Base-by-base conservation (phyloP, 495 filamentous ascomycete species). In the Lasiosphaeria ovina region DNA sequence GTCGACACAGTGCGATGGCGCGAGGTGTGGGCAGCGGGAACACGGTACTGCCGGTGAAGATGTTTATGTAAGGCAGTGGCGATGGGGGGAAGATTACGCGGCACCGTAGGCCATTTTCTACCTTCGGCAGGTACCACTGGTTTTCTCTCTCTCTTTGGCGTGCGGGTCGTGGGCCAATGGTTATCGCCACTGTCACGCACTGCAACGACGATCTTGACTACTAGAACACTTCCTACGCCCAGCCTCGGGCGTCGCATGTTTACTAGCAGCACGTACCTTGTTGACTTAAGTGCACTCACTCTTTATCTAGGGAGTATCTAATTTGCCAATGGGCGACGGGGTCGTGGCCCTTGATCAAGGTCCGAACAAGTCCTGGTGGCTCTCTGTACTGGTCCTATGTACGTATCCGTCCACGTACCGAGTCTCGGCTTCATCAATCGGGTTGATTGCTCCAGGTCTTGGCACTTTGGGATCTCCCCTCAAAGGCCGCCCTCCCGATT, bases 31-130 rank as follows among this genome's bases (percentile, higher is more conserved):
- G 9, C 50, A 9, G 11, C 34, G 42, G 45, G 45, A 57, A 44
- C 62, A 65, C 62, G 36, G 62, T 65, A 47, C 45, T 38, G 40
- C 36, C 24, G 55, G 32, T 49, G 16, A 47, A 40, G 45, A 36
- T 49, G 14, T 35, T 24, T 24, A 24, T 24, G 24, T 24, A 24
- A 24, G 24, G 24, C 24, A 55, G 57, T 50, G 58, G 57, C 50
- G 33, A 53, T 32, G 11, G 35, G 35, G 38, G 36, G 47, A 48
- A 52, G 65, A 67, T 67, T 62, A 67, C 65, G 65, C 65, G 65
- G 65, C 65, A 47, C 48, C 53, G 45, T 49, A 38, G 49, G 35
- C 49, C 10, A 12, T 50, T 61, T 42, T 31, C 24, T n/a, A 24
- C 45, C 60, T 57, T 11, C 50, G 38, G 51, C 53, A 49, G 35